phyloP scores from a whole-genome alignment of 306 rosid species.

The Fragaria iinumae region DNA sequence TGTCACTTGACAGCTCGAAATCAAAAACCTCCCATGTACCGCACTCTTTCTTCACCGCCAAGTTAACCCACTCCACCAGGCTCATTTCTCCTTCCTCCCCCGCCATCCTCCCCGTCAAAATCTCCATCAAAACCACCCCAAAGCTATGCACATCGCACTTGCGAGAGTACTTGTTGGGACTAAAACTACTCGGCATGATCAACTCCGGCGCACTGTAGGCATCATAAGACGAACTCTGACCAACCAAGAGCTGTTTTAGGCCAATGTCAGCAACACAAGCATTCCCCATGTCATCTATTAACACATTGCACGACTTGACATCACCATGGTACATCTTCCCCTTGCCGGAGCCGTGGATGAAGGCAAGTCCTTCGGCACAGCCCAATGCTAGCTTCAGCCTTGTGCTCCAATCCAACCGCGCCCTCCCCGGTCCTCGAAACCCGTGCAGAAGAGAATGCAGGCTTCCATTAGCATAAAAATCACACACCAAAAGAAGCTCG shows the following conservation, averaged over 20 bases:
- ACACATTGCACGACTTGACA: slow-evolving; percentile 24
- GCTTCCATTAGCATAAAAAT: slow-evolving; percentile 18
- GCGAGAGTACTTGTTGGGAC: not conserved
- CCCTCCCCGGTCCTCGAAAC: slow-evolving; percentile 35
- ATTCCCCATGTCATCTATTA: slow-evolving; percentile 16
- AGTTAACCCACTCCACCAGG: slow-evolving; percentile 11
- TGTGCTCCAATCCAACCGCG: slow-evolving; percentile 22
- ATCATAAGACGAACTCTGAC: not conserved
- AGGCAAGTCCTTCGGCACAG: slow-evolving; percentile 21
- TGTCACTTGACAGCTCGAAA: slow-evolving; percentile 25
- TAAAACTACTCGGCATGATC: not conserved
- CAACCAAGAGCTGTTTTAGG: slow-evolving; percentile 20
- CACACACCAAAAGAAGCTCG: slow-evolving; percentile 29
- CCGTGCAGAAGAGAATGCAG: slow-evolving; percentile 24
- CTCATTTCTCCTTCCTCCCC: slow-evolving; percentile 7
- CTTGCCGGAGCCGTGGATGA: slow-evolving; percentile 12
- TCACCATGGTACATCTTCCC: slow-evolving; percentile 29
- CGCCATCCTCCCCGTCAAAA: slow-evolving; percentile 23
- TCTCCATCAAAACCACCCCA: slow-evolving; percentile 35
- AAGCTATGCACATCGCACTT: slow-evolving; percentile 33
- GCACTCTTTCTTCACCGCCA: slow-evolving; percentile 1
- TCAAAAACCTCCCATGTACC: slow-evolving; percentile 26
- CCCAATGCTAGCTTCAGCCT: slow-evolving; percentile 25
- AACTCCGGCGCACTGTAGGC: slow-evolving; percentile 27
- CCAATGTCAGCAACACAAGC: slow-evolving; percentile 25